phyloP scores from a whole-genome alignment of 495 filamentous ascomycete species.

The Penicillium angulare region DNA sequence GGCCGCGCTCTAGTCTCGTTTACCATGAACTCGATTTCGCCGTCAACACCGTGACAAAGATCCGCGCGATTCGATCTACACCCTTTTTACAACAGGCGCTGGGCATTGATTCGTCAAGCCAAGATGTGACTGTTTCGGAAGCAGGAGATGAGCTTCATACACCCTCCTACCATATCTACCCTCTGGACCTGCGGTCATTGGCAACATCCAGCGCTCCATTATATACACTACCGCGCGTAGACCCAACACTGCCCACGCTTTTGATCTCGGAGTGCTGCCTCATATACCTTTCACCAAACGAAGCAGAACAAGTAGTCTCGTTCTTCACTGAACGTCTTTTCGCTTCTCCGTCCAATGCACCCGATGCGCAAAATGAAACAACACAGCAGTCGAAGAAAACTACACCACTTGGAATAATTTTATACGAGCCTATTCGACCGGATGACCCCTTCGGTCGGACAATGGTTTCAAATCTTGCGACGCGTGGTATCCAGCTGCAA shows the following conservation, averaged over 20 bases:
- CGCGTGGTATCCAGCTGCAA: slow-evolving; percentile 79
- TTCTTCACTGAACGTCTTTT: slow-evolving; percentile 61
- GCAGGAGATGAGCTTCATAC: slow-evolving; percentile 44
- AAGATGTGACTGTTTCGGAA: slow-evolving; percentile 34
- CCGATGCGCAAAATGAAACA: not conserved
- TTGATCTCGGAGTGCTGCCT: slow-evolving; percentile 93
- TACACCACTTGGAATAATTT: slow-evolving; percentile 57
- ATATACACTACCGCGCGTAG: slow-evolving; percentile 34
- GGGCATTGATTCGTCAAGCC: slow-evolving; percentile 19
- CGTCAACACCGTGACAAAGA: slow-evolving; percentile 65
- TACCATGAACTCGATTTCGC: slow-evolving; percentile 97
- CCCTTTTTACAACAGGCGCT: slow-evolving; percentile 35
- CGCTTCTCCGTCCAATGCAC: not conserved
- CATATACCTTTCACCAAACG: slow-evolving; percentile 69
- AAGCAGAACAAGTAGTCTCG: slow-evolving; percentile 61
- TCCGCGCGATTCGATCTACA: slow-evolving; percentile 46
- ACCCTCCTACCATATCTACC: slow-evolving; percentile 67
- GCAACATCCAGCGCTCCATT: slow-evolving; percentile 17
- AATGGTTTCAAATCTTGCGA: slow-evolving; percentile 88
- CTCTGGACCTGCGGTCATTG: slow-evolving; percentile 75
- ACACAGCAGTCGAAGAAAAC: too few species aligned
- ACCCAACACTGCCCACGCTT: slow-evolving; percentile 68
- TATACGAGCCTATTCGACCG: slow-evolving; percentile 89
- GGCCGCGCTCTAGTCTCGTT: slow-evolving; percentile 40
- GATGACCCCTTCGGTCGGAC: slow-evolving; percentile 81